These are phyloP conservation scores for Cordyceps farinosa DNA, from an alignment of 2,329 filamentous ascomycete species.

Conservation along the genomic window DNA sequence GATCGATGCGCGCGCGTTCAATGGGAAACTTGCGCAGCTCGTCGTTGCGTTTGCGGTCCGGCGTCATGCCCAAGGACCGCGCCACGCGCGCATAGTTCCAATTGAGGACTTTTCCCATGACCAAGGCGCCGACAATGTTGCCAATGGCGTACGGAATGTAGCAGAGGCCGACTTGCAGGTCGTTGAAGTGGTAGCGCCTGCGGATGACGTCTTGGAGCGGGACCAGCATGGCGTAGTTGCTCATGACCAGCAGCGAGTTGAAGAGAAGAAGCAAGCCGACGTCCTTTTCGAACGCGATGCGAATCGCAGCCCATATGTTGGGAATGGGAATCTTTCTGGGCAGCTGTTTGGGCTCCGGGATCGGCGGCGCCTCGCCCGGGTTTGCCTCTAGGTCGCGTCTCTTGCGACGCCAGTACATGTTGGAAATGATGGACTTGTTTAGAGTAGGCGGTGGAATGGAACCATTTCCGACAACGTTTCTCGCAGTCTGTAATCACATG, in stretches of 20 bases:
- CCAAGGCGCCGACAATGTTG: conserved; percentile 33
- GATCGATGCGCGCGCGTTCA: conserved; percentile 35
- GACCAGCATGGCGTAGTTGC: conserved; percentile 32
- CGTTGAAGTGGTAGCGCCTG: conserved; percentile 32
- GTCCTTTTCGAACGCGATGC: conserved; percentile 34
- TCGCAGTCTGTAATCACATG: conserved; percentile 29
- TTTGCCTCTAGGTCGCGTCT: conserved; percentile 19
- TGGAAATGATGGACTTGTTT: conserved; percentile 23
- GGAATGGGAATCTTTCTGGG: conserved; percentile 25
- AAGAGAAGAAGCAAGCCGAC: conserved; percentile 33
- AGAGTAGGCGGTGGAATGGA: conserved; percentile 34
- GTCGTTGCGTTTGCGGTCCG: conserved; percentile 43
- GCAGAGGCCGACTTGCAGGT: conserved; percentile 41
- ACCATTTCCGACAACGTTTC: conserved; percentile 45
- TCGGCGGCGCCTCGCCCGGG: conserved; percentile 25
- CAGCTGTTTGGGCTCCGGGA: conserved; percentile 15
- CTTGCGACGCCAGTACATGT: conserved; percentile 15
- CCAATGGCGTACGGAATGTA: conserved; percentile 38
- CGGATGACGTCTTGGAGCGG: conserved; percentile 33
- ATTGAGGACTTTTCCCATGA: conserved; percentile 52
- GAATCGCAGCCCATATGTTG: conserved; percentile 30
- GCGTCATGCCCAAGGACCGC: conserved; percentile 41
- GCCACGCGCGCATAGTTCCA: conserved; percentile 58
- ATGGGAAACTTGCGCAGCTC: conserved; percentile 35
- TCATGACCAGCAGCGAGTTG: conserved; percentile 35